Evolutionary conservation across 768 basidiomycete genomes (phyloP).

Genomic region (Erythrobasidium yunnanense): DNA sequence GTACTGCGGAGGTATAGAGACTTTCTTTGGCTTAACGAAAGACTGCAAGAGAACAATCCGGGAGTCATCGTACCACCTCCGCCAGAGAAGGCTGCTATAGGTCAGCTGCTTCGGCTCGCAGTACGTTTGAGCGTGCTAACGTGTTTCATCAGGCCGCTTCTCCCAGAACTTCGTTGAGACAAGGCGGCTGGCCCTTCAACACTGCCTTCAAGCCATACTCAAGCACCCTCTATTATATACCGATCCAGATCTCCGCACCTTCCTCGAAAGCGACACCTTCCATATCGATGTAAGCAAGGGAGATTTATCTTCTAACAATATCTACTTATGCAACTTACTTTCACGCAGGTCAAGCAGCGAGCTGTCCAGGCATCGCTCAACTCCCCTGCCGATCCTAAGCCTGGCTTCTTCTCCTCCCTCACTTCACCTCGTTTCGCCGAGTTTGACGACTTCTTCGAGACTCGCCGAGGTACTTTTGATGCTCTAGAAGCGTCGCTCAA

Average conservation of each 20-base stretch:
- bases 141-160: constrained; percentile 71
- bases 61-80: constrained; percentile 94
- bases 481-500: constrained; percentile 80
- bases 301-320: not conserved
- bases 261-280: constrained; percentile 88
- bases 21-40: constrained; percentile 91
- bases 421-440: constrained; percentile 17
- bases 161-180: constrained; percentile 83
- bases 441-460: constrained; percentile 70
- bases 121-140: too few relatives aligned
- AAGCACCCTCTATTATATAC: constrained; percentile 81
- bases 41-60: constrained; percentile 77
- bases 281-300: constrained; percentile 60
- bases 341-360: constrained; percentile 66
- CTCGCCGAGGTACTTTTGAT: constrained; percentile 72
- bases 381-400: constrained; percentile 8
- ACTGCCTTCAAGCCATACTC: constrained; percentile 83
- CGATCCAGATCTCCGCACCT: constrained; percentile 75
- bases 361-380: constrained; percentile 6
- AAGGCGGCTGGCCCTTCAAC: constrained; percentile 68
- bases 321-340: not conserved
- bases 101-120: too few relatives aligned
- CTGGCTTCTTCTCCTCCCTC: constrained; percentile 23
- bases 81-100: constrained; percentile 88
- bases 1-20: constrained; percentile 95